These are phyloP conservation scores for Coemansia sp. DNA, from an alignment of 192 early-diverging fungal species.

Conservation along the genomic window DNA sequence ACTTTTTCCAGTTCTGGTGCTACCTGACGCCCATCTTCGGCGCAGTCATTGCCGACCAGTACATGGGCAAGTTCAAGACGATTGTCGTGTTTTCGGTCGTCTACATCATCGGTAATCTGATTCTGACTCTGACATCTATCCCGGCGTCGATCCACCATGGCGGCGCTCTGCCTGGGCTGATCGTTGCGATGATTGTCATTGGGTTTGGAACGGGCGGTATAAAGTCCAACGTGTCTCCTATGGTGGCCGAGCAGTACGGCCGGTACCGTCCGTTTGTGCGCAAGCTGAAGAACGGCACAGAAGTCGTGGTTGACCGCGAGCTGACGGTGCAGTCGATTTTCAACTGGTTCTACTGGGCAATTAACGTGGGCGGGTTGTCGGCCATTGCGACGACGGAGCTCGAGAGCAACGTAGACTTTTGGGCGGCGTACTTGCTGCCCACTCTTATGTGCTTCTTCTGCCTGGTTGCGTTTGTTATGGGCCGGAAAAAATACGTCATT, in stretches of 20 bases:
- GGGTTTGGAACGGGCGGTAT: slow-evolving; percentile 77
- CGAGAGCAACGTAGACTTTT: slow-evolving; percentile 59
- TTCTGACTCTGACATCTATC: slow-evolving; percentile 66
- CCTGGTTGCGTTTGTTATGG: slow-evolving; percentile 56
- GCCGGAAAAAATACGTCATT: slow-evolving; percentile 56
- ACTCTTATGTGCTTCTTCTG: slow-evolving; percentile 60
- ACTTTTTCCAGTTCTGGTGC: slow-evolving; percentile 67
- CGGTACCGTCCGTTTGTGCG: slow-evolving; percentile 62
- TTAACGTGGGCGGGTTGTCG: slow-evolving; percentile 63
- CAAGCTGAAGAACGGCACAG: slow-evolving; percentile 55
- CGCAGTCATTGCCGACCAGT: slow-evolving; percentile 71
- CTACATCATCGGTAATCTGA: slow-evolving; percentile 64
- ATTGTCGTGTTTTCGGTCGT: slow-evolving; percentile 64
- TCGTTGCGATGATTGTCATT: slow-evolving; percentile 72
- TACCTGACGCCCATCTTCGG: slow-evolving; percentile 62
- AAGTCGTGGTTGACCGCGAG: slow-evolving; percentile 67
- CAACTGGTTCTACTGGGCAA: slow-evolving; percentile 80
- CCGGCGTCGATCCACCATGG: slow-evolving; percentile 57
- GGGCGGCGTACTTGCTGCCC: slow-evolving; percentile 61
- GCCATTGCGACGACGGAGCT: slow-evolving; percentile 61
- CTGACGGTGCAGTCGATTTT: slow-evolving; percentile 77
- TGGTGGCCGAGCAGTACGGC: slow-evolving; percentile 72
- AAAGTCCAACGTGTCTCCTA: slow-evolving; percentile 75
- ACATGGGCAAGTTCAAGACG: slow-evolving; percentile 72
- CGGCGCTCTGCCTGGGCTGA: slow-evolving; percentile 64